Base-by-base conservation (phyloP, 345 rosid species). In the Brassica carinata region DNA sequence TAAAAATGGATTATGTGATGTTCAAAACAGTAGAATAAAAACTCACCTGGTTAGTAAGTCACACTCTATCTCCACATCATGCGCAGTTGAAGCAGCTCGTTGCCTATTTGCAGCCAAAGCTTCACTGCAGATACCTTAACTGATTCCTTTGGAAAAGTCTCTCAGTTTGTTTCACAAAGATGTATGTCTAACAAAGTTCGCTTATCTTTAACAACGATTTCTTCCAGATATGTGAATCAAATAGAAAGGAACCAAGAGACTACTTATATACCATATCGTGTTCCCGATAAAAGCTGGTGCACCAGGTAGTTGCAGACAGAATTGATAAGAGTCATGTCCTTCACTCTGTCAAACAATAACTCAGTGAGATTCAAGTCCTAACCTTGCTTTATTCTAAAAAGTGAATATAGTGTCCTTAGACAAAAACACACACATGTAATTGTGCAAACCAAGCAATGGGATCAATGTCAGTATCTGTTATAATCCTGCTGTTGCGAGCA, bases 231-330 rank as follows among this genome's bases (percentile, higher is more conserved):
- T 10, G 30, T 64, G 8, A 53, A 71, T 2, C 8, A 14, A 34
- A 51, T 4, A 53, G 3, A 64, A 64, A 14, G 65, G 43, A 2
- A 31, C 8, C 30, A 45, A 58, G 5, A 66, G 6, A 14, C 19
- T 29, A 67, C 57, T 67, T 48, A 9, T 45, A 14, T 11, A 45
- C 79, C 88, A 17, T 87, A 86, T 97, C 88, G 98, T 92, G 89
- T 92, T 94, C 80, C 98, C 98, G 43, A 94, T 90, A 83, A 92
- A 94, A 61, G 98, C 94, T n/a, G 94, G 94, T 79, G 92, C 90
- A 87, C 87, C 83, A n/a, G 94, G 91, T 64, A 97, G 98, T 84
- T 94, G 97, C 73, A 94, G 89, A 82, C 88, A 91, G 79, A 94
- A 94, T 79, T 94, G 97, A 83, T 92, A 91, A 69, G 95, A 88